Conservation (phyloP, 148 eudicot species). For the Vaccinium darrowii region DNA sequence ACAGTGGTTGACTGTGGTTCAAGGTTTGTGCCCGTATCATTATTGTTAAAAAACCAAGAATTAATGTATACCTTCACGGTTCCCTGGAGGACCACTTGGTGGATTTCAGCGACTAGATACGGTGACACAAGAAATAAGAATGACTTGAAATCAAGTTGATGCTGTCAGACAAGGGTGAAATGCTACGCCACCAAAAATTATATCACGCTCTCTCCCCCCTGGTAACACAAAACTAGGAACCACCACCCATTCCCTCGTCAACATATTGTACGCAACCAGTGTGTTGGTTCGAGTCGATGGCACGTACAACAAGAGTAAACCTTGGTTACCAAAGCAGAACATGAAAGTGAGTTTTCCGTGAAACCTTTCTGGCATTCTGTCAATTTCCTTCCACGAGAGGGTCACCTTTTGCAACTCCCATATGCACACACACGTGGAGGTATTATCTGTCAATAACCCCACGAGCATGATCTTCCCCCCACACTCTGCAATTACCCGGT, state of each 20-base stretch:
- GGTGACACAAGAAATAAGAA: background rate
- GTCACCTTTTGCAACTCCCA: conserved; percentile 98
- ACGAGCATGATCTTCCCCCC: conserved; percentile 70
- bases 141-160: conserved; percentile 34
- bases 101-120: no score
- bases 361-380: conserved; percentile 99
- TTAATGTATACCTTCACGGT: no score
- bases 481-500: conserved; percentile 57
- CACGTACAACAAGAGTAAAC: conserved; percentile 80
- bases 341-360: conserved; percentile 42
- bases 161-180: conserved; percentile 81
- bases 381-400: conserved; percentile 99
- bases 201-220: conserved; percentile 57
- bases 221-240: conserved; percentile 62
- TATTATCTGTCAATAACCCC: conserved; percentile 57
- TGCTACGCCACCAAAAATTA: conserved; percentile 75
- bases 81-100: no score
- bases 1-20: no score
- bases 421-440: conserved; percentile 87
- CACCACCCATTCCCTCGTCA: conserved; percentile 67
- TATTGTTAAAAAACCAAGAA: no score
- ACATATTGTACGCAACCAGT: conserved; percentile 62
- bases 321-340: conserved; percentile 91
- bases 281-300: conserved; percentile 73
- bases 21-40: no score